phyloP scores from a whole-genome alignment of 768 basidiomycete species.

The Leccinellum albellum region DNA sequence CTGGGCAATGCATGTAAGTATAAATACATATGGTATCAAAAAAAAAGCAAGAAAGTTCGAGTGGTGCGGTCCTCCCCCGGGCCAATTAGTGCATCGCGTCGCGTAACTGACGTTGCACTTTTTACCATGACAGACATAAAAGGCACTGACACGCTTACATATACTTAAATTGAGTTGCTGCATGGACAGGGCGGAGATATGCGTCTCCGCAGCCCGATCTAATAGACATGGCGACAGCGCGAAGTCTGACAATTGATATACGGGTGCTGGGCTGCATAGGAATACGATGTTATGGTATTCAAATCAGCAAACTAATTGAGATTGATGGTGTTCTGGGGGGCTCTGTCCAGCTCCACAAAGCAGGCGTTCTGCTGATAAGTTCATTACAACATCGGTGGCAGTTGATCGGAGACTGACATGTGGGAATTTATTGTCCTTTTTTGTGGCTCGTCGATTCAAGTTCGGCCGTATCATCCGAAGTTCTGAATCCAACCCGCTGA shows the following conservation, averaged over 20 bases:
- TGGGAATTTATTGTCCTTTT: not conserved
- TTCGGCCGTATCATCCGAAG: not conserved
- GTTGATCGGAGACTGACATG: not conserved
- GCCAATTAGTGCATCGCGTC: not conserved
- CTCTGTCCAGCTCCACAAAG: not conserved
- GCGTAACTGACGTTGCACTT: not conserved
- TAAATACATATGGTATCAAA: not conserved
- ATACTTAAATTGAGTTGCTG: too few species aligned
- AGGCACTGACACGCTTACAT: too few species aligned
- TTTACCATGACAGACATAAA: not conserved
- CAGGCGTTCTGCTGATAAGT: not conserved
- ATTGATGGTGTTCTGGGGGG: not conserved
- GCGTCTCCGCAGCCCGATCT: not conserved
- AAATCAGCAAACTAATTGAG: not conserved
- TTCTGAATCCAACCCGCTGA: not conserved
- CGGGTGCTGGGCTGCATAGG: not conserved
- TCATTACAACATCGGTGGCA: not conserved
- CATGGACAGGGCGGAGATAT: not conserved
- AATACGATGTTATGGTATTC: not conserved
- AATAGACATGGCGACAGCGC: not conserved
- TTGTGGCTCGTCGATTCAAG: too few species aligned
- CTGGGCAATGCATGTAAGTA: not conserved
- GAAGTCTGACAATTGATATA: not conserved
- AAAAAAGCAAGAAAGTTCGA: too few species aligned
- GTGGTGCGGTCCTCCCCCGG: too few species aligned